Percentiles rank a stretch among this genome's conserved stretches.
phyloP scores from a whole-genome alignment of 2,329 filamentous ascomycete genomes.

The Stemphylium vesicarium region DNA sequence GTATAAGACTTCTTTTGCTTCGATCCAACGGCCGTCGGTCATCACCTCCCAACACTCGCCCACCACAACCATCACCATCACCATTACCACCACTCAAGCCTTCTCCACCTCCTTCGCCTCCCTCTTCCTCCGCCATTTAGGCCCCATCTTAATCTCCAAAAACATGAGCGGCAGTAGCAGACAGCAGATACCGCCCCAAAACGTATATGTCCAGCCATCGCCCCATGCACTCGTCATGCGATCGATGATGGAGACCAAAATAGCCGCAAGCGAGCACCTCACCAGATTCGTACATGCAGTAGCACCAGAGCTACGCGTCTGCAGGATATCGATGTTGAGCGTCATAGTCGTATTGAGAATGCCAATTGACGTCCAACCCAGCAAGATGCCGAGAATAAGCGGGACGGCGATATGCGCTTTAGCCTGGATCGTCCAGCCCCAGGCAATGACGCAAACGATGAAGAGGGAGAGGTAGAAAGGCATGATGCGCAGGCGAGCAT shows the following conservation, averaged over 20 bases:
- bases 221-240: constrained; percentile 29
- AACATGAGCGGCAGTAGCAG: constrained; percentile 37
- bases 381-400: constrained; percentile 27
- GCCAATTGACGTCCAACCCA: constrained; percentile 36
- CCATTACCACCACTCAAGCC: not conserved
- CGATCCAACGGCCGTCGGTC: not conserved
- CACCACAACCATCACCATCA: too few species aligned
- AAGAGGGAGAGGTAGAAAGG: constrained; percentile 34
- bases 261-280: constrained; percentile 33
- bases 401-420: constrained; percentile 32
- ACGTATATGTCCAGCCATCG: constrained; percentile 37
- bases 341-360: constrained; percentile 42
- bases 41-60: not conserved
- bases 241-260: constrained; percentile 35
- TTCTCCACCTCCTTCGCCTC: constrained; percentile 23
- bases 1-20: constrained; percentile 11
- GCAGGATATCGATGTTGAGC: constrained; percentile 39
- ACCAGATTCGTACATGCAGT: constrained; percentile 39
- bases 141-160: constrained; percentile 36
- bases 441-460: constrained; percentile 33
- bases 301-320: constrained; percentile 31
- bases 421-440: constrained; percentile 35
- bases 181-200: constrained; percentile 32
- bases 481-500: constrained; percentile 37
- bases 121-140: constrained; percentile 29